These are phyloP conservation scores for Verticillium longisporum DNA, from an alignment of 2,329 filamentous ascomycete genomes.

Conservation along the genomic window DNA sequence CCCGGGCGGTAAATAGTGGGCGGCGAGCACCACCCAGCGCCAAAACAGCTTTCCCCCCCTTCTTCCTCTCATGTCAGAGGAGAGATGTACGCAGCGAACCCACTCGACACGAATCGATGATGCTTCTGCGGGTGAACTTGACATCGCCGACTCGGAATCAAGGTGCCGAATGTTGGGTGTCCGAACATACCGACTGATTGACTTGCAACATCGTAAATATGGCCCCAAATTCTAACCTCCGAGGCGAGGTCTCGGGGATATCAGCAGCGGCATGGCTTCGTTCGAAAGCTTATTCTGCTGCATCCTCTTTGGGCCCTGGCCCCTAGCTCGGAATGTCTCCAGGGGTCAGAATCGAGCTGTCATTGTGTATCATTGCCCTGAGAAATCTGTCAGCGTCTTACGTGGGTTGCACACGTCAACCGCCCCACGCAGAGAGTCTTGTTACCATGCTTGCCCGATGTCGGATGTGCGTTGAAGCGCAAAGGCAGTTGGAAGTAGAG, in stretches of 20 bases:
- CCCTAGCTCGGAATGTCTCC: not conserved
- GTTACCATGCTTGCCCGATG: not conserved
- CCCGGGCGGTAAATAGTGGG: not conserved
- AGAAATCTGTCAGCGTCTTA: not conserved
- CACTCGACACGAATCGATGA: not conserved
- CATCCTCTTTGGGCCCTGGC: not conserved
- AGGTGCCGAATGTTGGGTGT: not conserved
- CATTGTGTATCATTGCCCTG: not conserved
- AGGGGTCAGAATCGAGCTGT: not conserved
- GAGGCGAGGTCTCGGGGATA: not conserved
- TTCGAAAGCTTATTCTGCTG: not conserved
- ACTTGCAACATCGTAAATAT: not conserved
- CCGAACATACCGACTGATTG: too few relatives aligned
- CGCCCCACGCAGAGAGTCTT: not conserved
- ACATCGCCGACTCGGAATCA: not conserved
- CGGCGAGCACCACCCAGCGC: not conserved
- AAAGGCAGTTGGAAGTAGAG: too few relatives aligned
- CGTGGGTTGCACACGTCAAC: not conserved
- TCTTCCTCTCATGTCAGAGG: not conserved
- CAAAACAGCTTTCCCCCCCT: not conserved
- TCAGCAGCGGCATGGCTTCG: not conserved
- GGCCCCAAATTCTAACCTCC: not conserved
- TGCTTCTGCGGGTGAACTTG: not conserved
- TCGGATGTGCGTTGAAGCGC: not conserved
- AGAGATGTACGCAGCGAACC: not conserved